Evolutionary conservation across 768 basidiomycete genomes (phyloP).

Genomic region (Astraeus odoratus): DNA sequence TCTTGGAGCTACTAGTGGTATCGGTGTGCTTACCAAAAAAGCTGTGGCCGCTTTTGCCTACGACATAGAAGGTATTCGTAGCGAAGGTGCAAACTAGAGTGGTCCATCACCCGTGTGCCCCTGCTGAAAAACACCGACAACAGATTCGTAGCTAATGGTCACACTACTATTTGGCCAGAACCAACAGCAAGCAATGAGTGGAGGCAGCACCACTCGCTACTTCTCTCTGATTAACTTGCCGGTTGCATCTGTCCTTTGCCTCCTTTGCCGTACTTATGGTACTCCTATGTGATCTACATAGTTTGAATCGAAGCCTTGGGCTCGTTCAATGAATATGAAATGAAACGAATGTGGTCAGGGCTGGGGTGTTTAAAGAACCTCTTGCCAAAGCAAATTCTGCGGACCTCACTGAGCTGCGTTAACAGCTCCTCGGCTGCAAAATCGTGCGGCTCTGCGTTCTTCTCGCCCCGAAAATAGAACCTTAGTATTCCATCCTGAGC

Average conservation of each 20-base stretch:
- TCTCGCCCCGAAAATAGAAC: slow-evolving; percentile 68
- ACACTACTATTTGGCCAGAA: slow-evolving; percentile 47
- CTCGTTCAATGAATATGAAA: too few species aligned
- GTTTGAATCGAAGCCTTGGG: too few species aligned
- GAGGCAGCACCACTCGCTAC: slow-evolving; percentile 34
- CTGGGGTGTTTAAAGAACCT: slow-evolving; percentile 52
- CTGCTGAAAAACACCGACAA: slow-evolving; percentile 44
- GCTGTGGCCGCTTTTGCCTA: slow-evolving; percentile 48
- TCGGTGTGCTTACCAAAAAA: slow-evolving; percentile 50
- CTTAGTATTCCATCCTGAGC: slow-evolving; percentile 73
- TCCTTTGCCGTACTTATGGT: neutral
- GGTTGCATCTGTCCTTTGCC: too few species aligned
- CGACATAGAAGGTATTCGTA: slow-evolving; percentile 49
- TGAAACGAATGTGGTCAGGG: slow-evolving; percentile 1
- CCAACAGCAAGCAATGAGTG: slow-evolving; percentile 51
- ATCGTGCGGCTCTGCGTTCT: slow-evolving; percentile 3
- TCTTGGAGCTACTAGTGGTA: slow-evolving; percentile 62
- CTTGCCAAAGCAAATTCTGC: slow-evolving; percentile 71
- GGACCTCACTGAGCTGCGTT: slow-evolving; percentile 73
- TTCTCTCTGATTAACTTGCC: slow-evolving; percentile 15
- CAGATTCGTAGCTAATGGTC: slow-evolving; percentile 48
- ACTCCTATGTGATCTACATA: too few species aligned
- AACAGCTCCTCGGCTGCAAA: slow-evolving; percentile 38
- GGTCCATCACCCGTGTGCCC: slow-evolving; percentile 69
- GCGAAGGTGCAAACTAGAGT: slow-evolving; percentile 46